A percentile compares a stretch with the other conserved stretches of the same genome.
These are phyloP conservation scores for Phialocephala subalpina DNA, from an alignment of 2,329 filamentous ascomycete species.

Conservation along the genomic window DNA sequence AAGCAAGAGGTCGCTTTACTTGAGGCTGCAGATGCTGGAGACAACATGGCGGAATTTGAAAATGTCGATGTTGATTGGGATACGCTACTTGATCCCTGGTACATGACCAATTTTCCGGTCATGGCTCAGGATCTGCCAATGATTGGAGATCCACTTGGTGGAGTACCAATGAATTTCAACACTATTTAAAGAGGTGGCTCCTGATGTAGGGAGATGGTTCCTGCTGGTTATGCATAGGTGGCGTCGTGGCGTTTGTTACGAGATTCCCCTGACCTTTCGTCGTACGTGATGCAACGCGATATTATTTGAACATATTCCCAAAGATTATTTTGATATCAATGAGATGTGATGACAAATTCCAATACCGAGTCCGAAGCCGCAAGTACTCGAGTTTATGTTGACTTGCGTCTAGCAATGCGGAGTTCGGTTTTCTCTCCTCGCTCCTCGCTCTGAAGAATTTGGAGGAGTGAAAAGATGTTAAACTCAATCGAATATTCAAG, in stretches of 20 bases:
- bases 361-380: not conserved
- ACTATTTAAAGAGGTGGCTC: not conserved
- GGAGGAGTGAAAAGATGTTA: too few species aligned
- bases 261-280: not conserved
- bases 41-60: constrained; percentile 13
- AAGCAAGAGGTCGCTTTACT: constrained; percentile 35
- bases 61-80: constrained; percentile 34
- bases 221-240: not conserved
- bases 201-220: too few species aligned
- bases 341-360: not conserved
- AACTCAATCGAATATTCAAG: too few species aligned
- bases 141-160: not conserved
- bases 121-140: constrained; percentile 17
- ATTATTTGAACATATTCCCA: not conserved
- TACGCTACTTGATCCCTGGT: constrained; percentile 34
- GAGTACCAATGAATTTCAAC: constrained; percentile 6
- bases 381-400: not conserved
- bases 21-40: constrained; percentile 28
- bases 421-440: not conserved
- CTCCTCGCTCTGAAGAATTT: not conserved
- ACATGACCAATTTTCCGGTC: constrained; percentile 25
- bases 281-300: not conserved
- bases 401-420: not conserved
- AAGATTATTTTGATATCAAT: not conserved
- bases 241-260: not conserved